A percentile compares a stretch with the other conserved stretches of the same genome.
phyloP scores from a whole-genome alignment of 371 early-diverging fungal species.

The Mortierella sp. region DNA sequence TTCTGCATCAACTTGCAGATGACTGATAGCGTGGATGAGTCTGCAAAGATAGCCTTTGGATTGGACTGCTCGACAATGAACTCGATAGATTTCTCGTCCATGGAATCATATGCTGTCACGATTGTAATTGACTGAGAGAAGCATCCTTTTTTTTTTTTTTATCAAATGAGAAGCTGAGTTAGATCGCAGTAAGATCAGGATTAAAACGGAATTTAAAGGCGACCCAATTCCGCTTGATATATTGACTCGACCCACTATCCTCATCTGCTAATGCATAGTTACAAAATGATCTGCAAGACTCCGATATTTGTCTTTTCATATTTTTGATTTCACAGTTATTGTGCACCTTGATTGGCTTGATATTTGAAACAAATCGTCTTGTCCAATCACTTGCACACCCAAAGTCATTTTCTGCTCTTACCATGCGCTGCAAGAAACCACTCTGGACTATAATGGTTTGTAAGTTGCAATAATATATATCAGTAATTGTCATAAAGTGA shows the following conservation, averaged over 20 bases:
- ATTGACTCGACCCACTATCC: too few species aligned
- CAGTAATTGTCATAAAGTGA: neutral
- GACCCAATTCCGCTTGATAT: too few species aligned
- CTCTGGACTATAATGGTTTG: slow-evolving; percentile 55
- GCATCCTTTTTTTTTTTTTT: slow-evolving; percentile 60
- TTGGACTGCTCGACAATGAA: slow-evolving; percentile 79
- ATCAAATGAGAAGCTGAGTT: neutral
- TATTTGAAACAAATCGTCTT: too few species aligned
- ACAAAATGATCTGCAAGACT: too few species aligned
- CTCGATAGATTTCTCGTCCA: slow-evolving; percentile 84
- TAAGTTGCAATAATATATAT: neutral
- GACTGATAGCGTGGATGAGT: slow-evolving; percentile 74
- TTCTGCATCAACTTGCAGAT: slow-evolving; percentile 59
- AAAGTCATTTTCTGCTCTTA: slow-evolving; percentile 24
- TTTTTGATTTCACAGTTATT: too few species aligned
- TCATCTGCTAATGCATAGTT: too few species aligned
- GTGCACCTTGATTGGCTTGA: too few species aligned
- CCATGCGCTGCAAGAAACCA: slow-evolving; percentile 70
- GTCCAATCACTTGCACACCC: too few species aligned
- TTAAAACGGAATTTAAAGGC: too few species aligned
- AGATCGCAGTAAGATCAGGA: too few species aligned
- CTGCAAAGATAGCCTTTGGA: slow-evolving; percentile 81
- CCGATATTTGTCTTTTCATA: too few species aligned
- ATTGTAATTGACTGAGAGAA: slow-evolving; percentile 78
- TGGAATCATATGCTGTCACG: slow-evolving; percentile 92